Evolutionary conservation across 192 early-diverging fungal species (phyloP), one percentile per base, ranked within the genome.

Genomic region (Dispira parvispora): DNA sequence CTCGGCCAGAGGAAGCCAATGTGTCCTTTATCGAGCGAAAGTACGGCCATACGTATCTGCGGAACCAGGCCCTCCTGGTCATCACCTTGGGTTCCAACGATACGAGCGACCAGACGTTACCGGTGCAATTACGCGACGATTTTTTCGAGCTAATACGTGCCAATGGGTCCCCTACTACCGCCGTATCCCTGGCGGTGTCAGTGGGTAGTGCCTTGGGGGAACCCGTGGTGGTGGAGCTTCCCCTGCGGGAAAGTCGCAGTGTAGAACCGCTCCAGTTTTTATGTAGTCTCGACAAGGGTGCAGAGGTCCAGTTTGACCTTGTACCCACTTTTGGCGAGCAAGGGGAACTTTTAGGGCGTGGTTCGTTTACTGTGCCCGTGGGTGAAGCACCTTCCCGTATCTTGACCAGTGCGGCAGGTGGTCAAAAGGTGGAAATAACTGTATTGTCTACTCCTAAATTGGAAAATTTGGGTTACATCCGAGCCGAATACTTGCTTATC

Each of bases 31-130:
- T 77, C 16, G 77, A 79, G 27, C 69, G 81, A 0, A 65, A 74
- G 2, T 82, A 82, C 67, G 82, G 82, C 18, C 81, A 83, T 62
- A 82, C 73, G 45, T 83, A 80, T 58, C 65, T 87, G 8, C 71
- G 80, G 44, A 66, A 75, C 46, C 73, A 83, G 65, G 77, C 71
- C 28, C 69, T 87, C 72, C 77, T 87, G 49, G 67, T 80, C 44
- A 65, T 87, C n/a, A 83, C 80, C 6, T 62, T 87, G 16, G 84
- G 84, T 10, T 81, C 80, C 2, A 77, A 74, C 45, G 84, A 84
- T 62, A 45, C 70, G 8, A 74, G 81, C n/a, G 74, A 69, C 32
- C 67, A 52, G 0, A 63, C 63, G 1, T 14, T 28, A 25, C 53
- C 53, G 11, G 25, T 55, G 18, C 20, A 55, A 25, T 28, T 55